phyloP scores from a whole-genome alignment of 1,284 basidiomycete species.

The Irpex sp. region DNA sequence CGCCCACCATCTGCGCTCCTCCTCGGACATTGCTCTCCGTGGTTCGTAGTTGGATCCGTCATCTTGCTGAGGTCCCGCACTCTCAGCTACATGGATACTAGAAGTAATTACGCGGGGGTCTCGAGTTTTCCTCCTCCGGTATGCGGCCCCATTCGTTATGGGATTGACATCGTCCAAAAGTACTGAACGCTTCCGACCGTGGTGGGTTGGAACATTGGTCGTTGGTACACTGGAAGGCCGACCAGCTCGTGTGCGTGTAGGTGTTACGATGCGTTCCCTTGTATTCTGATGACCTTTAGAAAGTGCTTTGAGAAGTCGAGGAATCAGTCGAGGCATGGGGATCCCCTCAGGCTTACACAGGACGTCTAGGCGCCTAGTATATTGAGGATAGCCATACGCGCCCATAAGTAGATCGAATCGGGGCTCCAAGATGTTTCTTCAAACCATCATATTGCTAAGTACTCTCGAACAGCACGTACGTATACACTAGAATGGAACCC shows the following conservation, averaged over 20 bases:
- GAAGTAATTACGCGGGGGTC: constrained; percentile 41
- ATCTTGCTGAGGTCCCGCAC: constrained; percentile 15
- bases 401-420: too few species aligned
- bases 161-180: constrained; percentile 51
- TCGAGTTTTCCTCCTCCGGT: constrained; percentile 52
- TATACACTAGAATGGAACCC: too few species aligned
- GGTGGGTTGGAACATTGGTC: constrained; percentile 35
- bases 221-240: constrained; percentile 12
- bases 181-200: constrained; percentile 48
- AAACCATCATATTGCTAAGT: too few species aligned
- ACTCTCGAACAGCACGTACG: too few species aligned
- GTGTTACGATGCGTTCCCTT: not conserved
- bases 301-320: constrained; percentile 46
- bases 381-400: too few species aligned
- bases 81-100: constrained; percentile 15
- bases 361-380: too few species aligned
- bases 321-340: constrained; percentile 62
- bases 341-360: not conserved
- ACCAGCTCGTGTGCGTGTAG: constrained; percentile 20
- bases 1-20: constrained; percentile 65
- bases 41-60: constrained; percentile 1
- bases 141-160: constrained; percentile 42
- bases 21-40: constrained; percentile 53
- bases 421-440: too few species aligned
- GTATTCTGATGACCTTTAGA: constrained; percentile 19